Conservation (phyloP, 805 yeast species). For the Candida suzukii region DNA sequence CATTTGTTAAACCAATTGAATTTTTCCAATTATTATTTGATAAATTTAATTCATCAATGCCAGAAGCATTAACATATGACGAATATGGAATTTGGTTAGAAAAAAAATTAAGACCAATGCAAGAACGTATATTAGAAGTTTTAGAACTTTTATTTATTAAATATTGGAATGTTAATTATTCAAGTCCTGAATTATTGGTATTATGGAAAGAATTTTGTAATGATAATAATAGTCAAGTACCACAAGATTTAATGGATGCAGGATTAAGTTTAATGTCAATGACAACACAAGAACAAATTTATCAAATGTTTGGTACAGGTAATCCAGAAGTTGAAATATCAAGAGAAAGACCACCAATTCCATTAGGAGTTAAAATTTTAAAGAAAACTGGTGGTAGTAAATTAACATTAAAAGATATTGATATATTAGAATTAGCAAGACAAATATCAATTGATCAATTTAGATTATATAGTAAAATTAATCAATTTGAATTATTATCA, state of each 20-base stretch:
- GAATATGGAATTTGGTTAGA: constrained; percentile 75
- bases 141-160: constrained; percentile 60
- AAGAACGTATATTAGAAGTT: constrained; percentile 56
- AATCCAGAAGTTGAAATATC: constrained; percentile 6
- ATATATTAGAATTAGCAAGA: constrained; percentile 69
- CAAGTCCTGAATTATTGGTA: constrained; percentile 33
- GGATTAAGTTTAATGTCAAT: constrained; percentile 16
- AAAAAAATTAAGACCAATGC: constrained; percentile 60
- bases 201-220: constrained; percentile 19
- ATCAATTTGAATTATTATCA: constrained; percentile 65
- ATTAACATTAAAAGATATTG: constrained; percentile 56
- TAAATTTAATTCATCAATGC: constrained; percentile 69
- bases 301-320: constrained; percentile 13
- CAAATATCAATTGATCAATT: constrained; percentile 81
- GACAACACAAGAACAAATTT: constrained; percentile 19
- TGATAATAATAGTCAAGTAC: constrained; percentile 4
- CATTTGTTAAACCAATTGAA: constrained; percentile 63
- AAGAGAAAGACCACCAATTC: constrained; percentile 13
- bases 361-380: constrained; percentile 12
- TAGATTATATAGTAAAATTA: constrained; percentile 57
- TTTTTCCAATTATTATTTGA: constrained; percentile 52
- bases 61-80: constrained; percentile 79
- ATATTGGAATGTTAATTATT: constrained; percentile 63
- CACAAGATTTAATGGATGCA: constrained; percentile 7
- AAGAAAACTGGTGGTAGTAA: constrained; percentile 28